phyloP scores from a whole-genome alignment of 305 asterid species.

The Lippia alba region DNA sequence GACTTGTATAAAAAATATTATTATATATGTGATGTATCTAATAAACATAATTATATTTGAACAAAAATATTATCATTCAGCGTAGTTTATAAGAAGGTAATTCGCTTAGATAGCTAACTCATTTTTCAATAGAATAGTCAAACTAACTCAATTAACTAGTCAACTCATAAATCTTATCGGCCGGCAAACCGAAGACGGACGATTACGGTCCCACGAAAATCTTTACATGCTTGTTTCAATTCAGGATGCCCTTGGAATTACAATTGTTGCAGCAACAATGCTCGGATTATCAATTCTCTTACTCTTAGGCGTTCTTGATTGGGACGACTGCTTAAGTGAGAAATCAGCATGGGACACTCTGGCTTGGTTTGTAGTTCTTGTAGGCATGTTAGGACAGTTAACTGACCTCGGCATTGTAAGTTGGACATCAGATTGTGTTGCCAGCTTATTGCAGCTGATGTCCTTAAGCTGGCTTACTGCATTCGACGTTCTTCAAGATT shows the following conservation, averaged over 20 bases:
- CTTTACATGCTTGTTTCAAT: no score
- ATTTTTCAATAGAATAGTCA: no score
- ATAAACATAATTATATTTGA: no score
- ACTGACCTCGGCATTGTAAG: slow-evolving; percentile 74
- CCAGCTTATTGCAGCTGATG: slow-evolving; percentile 54
- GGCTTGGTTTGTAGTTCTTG: slow-evolving; percentile 87
- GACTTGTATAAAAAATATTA: no score
- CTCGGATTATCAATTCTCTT: slow-evolving; percentile 78
- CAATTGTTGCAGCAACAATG: slow-evolving; percentile 91
- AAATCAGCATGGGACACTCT: slow-evolving; percentile 96
- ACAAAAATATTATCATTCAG: no score
- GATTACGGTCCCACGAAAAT: no score
- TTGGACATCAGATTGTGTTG: slow-evolving; percentile 80
- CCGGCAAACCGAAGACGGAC: no score
- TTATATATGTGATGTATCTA: no score
- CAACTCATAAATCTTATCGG: no score
- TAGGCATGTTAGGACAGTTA: slow-evolving; percentile 89
- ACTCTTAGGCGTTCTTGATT: slow-evolving; percentile 73
- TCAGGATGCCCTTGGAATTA: slow-evolving; percentile 69
- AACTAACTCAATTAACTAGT: no score
- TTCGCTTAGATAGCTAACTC: no score
- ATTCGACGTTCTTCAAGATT: slow-evolving; percentile 70
- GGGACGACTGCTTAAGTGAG: slow-evolving; percentile 92
- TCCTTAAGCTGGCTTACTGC: slow-evolving; percentile 89
- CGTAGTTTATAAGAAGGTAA: no score